Evolutionary conservation across 2,329 filamentous ascomycete species (phyloP).

Genomic region (Ophiostoma perfectum): DNA sequence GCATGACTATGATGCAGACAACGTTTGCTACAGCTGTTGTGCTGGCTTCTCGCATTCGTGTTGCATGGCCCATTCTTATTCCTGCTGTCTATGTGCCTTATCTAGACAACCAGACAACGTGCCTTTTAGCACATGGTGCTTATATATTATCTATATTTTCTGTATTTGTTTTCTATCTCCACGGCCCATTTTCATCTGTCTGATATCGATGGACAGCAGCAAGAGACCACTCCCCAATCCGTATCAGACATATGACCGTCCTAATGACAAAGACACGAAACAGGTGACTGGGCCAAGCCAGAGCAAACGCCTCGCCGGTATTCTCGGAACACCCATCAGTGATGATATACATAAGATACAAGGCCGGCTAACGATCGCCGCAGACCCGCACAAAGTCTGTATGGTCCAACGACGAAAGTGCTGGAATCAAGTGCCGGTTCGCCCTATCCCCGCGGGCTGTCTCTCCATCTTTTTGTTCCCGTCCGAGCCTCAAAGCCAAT

Average conservation of each 20-base stretch:
- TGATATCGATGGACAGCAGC: too few relatives aligned
- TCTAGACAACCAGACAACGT: too few relatives aligned
- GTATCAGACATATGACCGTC: not conserved
- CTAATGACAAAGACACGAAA: not conserved
- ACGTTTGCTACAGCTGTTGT: not conserved
- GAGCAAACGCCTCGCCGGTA: not conserved
- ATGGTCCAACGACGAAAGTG: not conserved
- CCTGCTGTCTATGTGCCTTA: too few relatives aligned
- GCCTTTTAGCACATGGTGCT: too few relatives aligned
- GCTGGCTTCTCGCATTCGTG: not conserved
- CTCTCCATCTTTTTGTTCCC: not conserved
- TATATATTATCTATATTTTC: too few relatives aligned
- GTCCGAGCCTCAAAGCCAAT: not conserved
- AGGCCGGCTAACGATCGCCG: not conserved
- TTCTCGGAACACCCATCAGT: not conserved
- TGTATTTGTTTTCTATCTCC: too few relatives aligned
- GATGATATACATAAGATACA: not conserved
- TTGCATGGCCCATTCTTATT: not conserved
- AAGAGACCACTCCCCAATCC: not conserved
- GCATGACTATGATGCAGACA: not conserved
- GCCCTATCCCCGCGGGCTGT: not conserved
- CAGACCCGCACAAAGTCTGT: not conserved
- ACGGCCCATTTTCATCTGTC: too few relatives aligned
- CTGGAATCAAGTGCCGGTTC: not conserved
- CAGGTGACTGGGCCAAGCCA: not conserved